Evolutionary conservation across 495 filamentous ascomycete species (phyloP).

Genomic region (Venustampulla echinocandica): DNA sequence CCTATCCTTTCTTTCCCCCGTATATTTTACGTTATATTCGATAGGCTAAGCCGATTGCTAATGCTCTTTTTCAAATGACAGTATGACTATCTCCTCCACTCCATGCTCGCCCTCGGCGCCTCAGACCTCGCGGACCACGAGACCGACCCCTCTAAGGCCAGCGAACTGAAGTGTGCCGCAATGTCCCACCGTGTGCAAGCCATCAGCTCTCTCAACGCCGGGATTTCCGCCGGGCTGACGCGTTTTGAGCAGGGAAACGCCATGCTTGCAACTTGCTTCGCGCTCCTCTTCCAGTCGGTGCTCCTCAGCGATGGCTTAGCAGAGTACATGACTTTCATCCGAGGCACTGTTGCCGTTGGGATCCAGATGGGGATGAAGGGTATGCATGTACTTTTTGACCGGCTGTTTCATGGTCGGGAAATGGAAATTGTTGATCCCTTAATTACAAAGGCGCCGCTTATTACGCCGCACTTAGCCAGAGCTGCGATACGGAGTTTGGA

Average conservation of each 20-base stretch:
- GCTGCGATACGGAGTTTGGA: constrained; percentile 29
- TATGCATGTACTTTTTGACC: constrained; percentile 38
- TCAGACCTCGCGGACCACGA: constrained; percentile 36
- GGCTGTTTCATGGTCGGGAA: constrained; percentile 27
- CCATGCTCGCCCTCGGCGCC: constrained; percentile 49
- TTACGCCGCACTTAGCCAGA: constrained; percentile 28
- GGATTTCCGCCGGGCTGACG: constrained; percentile 28
- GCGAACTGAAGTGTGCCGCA: constrained; percentile 27
- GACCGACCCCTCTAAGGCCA: constrained; percentile 20
- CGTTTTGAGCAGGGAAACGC: constrained; percentile 35
- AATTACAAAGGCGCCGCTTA: constrained; percentile 27
- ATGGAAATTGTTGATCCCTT: constrained; percentile 27
- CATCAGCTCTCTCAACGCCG: constrained; percentile 43
- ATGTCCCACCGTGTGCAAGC: constrained; percentile 48
- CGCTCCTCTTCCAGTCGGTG: constrained; percentile 51
- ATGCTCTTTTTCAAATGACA: constrained; percentile 10
- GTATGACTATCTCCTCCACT: constrained; percentile 49
- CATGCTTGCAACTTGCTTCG: constrained; percentile 49
- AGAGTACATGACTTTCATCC: constrained; percentile 55
- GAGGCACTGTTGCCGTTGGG: constrained; percentile 47
- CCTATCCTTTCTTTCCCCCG: constrained; percentile 6
- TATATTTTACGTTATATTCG: background rate
- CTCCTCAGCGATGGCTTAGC: constrained; percentile 49
- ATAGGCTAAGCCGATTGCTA: too few relatives aligned
- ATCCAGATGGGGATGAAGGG: constrained; percentile 37